These are phyloP conservation scores for Candida tammaniensis DNA, from an alignment of 805 yeast species.

Conservation along the genomic window DNA sequence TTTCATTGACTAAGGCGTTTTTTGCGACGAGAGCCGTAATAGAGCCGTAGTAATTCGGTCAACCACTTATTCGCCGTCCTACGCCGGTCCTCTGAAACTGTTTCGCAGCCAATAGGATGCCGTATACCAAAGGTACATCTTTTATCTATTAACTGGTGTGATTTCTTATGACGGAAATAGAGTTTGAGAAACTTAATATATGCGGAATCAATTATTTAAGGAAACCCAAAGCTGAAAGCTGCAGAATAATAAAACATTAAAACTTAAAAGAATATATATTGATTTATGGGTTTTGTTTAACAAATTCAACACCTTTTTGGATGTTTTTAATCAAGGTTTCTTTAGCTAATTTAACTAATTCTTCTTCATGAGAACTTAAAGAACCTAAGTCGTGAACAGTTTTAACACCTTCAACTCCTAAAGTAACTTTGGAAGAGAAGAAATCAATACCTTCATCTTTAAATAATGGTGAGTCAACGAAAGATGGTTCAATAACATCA, in stretches of 20 bases:
- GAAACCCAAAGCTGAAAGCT: neutral
- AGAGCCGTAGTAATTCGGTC: too few species aligned
- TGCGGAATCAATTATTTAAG: neutral
- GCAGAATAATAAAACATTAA: neutral
- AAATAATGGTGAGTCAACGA: slow-evolving; percentile 79
- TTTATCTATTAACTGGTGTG: too few species aligned
- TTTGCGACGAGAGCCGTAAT: too few species aligned
- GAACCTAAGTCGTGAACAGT: slow-evolving; percentile 76
- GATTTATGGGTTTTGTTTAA: slow-evolving; percentile 63
- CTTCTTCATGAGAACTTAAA: slow-evolving; percentile 76
- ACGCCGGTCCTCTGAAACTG: too few species aligned
- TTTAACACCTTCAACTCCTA: slow-evolving; percentile 88
- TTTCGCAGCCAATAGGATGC: too few species aligned
- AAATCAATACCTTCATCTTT: slow-evolving; percentile 89
- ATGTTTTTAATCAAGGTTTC: slow-evolving; percentile 89
- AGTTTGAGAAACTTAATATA: too few species aligned
- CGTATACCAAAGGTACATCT: too few species aligned
- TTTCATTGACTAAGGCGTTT: too few species aligned
- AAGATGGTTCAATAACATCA: slow-evolving; percentile 66
- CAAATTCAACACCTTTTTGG: slow-evolving; percentile 89
- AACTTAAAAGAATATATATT: neutral
- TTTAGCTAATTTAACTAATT: slow-evolving; percentile 76
- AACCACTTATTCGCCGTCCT: too few species aligned
- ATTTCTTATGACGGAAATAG: too few species aligned
- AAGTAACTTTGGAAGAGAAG: slow-evolving; percentile 92